Conservation (phyloP, 140 eudicot genomes). For the Flaveria floridana region DNA sequence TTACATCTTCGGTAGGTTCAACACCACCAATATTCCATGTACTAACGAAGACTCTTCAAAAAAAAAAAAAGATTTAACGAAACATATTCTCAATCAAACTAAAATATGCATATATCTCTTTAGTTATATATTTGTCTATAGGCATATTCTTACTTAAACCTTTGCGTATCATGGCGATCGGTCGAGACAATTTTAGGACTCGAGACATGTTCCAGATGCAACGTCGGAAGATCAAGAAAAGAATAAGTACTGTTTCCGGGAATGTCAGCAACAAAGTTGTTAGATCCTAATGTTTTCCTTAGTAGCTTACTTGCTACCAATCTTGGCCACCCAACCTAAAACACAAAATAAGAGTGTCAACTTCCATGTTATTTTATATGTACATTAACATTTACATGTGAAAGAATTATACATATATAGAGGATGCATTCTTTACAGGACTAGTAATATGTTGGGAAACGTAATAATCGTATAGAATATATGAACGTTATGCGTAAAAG, state of each 20-base stretch:
- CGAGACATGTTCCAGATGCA: slow-evolving; percentile 29
- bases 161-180: slow-evolving; percentile 39
- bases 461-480: too few relatives aligned
- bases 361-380: neutral
- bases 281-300: slow-evolving; percentile 54
- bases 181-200: slow-evolving; percentile 30
- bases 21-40: slow-evolving; percentile 84
- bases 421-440: too few relatives aligned
- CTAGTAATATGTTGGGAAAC: too few relatives aligned
- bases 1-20: slow-evolving; percentile 48
- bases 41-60: slow-evolving; percentile 54
- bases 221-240: slow-evolving; percentile 36
- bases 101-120: neutral
- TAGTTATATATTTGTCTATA: slow-evolving; percentile 19
- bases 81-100: neutral
- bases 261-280: slow-evolving; percentile 63
- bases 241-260: slow-evolving; percentile 36
- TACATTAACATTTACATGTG: neutral
- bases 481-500: too few relatives aligned
- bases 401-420: too few relatives aligned
- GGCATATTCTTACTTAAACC: slow-evolving; percentile 36
- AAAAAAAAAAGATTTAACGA: neutral
- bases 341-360: slow-evolving; percentile 12
- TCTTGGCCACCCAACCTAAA: slow-evolving; percentile 69
- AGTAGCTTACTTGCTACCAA: slow-evolving; percentile 63